phyloP scores from a whole-genome alignment of 2,329 filamentous ascomycete genomes.

The Ascosphaera apis region DNA sequence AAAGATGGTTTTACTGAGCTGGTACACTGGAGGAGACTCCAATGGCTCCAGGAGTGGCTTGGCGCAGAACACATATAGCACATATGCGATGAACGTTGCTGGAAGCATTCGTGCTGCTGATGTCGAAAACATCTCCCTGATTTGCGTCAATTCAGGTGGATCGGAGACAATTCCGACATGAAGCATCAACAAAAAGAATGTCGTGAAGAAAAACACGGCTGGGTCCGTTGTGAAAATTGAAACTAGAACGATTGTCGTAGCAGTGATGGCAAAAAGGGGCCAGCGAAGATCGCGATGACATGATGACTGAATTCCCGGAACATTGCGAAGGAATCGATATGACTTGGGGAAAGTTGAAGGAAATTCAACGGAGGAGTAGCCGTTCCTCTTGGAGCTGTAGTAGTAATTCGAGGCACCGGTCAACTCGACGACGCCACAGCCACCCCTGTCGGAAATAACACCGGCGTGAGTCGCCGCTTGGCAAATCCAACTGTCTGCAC shows the following conservation, averaged over 20 bases:
- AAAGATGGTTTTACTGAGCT: constrained; percentile 71
- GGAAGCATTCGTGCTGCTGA: constrained; percentile 66
- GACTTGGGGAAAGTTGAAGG: constrained; percentile 76
- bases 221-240: constrained; percentile 65
- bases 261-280: constrained; percentile 59
- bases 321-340: constrained; percentile 47
- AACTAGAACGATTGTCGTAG: constrained; percentile 53
- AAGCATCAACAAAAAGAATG: constrained; percentile 65
- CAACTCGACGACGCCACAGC: constrained; percentile 59
- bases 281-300: constrained; percentile 59
- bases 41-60: constrained; percentile 47
- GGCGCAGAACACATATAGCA: constrained; percentile 67
- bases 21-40: constrained; percentile 34
- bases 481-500: constrained; percentile 76
- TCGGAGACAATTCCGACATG: constrained; percentile 81
- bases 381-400: constrained; percentile 40
- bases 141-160: constrained; percentile 44
- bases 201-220: constrained; percentile 60
- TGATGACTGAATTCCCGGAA: constrained; percentile 30
- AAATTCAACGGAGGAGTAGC: constrained; percentile 56
- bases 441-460: constrained; percentile 50
- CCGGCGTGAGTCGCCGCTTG: constrained; percentile 67
- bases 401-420: constrained; percentile 46
- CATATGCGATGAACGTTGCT: constrained; percentile 66
- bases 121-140: constrained; percentile 51